Evolutionary conservation across 169 alveolate species (phyloP), one percentile per base, ranked within the genome.

Genomic region (Plasmodium yoelii): DNA sequence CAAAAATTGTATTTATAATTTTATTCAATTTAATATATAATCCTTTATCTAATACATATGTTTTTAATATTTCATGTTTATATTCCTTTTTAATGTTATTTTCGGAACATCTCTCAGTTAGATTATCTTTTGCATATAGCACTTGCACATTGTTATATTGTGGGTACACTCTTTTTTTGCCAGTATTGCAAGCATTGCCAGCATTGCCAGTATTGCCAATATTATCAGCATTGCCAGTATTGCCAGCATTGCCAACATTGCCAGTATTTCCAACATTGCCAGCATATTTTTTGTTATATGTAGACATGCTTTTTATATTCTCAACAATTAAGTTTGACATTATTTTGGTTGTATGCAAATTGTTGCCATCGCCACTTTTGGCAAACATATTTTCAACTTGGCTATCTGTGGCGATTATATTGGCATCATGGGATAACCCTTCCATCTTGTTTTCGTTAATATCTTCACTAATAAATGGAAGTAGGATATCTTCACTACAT

Each of bases 41-140:
- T 9, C 71, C 24, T 24, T n/a, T 47, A 42, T 19, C 24, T 12
- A 9, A 8, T 24, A 77, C 7, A 26, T 63, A 19, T 7, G 88
- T 77, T 22, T 63, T 49, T 26, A 77, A 51, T 10, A 77, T 34
- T 34, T 77, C 88, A 7, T 77, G 22, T 59, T 47, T 77, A 64
- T 47, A 77, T 18, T 46, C 47, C 39, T 49, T 56, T 18, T 34
- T 63, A 49, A 77, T 56, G 26, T 61, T 64, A 26, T 77, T 22
- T 64, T 77, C 46, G 2, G 75, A 67, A 64, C 24, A 64, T 13
- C 51, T 42, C n/a, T 77, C 88, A 24, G 49, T 24, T 28, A 34
- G 5, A 39, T 64, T 77, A 68, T 63, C 44, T 34, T 46, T 63
- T 13, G 88, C 63, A 44, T 53, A 77, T 51, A 51, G 3, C 10